phyloP scores from a whole-genome alignment of 1,284 basidiomycete genomes.

The Moniliophthora roreri region DNA sequence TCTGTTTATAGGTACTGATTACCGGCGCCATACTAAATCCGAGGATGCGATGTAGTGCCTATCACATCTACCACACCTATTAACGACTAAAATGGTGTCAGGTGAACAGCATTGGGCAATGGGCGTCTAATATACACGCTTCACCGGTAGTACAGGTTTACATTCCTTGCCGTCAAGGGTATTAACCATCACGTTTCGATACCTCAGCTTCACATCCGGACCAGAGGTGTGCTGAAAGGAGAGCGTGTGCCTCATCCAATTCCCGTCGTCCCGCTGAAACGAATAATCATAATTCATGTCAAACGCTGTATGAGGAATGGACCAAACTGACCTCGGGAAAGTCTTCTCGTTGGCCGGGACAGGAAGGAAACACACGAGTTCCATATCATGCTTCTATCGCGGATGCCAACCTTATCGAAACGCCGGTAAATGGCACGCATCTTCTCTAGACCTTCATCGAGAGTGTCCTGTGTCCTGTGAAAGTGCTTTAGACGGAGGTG shows the following conservation, averaged over 20 bases:
- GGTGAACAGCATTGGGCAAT: too few species aligned
- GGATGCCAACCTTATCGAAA: slow-evolving; percentile 91
- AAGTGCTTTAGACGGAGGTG: slow-evolving; percentile 11
- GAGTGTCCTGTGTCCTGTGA: slow-evolving; percentile 82
- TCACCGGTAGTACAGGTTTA: slow-evolving; percentile 88
- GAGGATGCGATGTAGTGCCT: too few species aligned
- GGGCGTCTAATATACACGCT: slow-evolving; percentile 71
- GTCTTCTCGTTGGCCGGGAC: slow-evolving; percentile 71
- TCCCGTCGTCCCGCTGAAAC: slow-evolving; percentile 77
- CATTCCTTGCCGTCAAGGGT: slow-evolving; percentile 97
- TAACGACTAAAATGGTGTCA: too few species aligned
- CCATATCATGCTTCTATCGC: slow-evolving; percentile 99
- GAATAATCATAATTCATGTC: not conserved
- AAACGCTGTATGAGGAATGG: slow-evolving; percentile 13
- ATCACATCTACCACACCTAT: too few species aligned
- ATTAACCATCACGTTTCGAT: slow-evolving; percentile 81
- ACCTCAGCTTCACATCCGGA: slow-evolving; percentile 88
- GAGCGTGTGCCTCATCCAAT: slow-evolving; percentile 95
- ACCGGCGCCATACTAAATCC: too few species aligned
- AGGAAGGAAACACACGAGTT: slow-evolving; percentile 67
- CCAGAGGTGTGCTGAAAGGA: slow-evolving; percentile 79
- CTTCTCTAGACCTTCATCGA: slow-evolving; percentile 93
- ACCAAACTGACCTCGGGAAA: slow-evolving; percentile 72
- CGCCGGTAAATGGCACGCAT: slow-evolving; percentile 85
- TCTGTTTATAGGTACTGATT: too few species aligned